Base-by-base conservation (phyloP, 2,329 filamentous ascomycete genomes). In the Malbranchea zuffiana region DNA sequence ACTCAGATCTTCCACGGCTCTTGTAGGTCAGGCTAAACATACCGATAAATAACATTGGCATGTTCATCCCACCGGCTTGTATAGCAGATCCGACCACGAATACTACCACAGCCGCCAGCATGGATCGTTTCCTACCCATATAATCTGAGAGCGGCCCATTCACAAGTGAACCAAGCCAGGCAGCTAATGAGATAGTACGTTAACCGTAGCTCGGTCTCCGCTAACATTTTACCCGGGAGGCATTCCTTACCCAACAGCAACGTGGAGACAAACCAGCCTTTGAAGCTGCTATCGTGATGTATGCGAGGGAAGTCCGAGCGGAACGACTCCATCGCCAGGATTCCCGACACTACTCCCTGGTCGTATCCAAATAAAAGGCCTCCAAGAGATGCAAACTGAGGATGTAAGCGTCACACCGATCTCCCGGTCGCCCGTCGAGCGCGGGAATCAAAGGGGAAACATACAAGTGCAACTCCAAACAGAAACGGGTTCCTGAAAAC, bases 261-360 rank as follows among this genome's bases (percentile, higher is more conserved):
- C 2, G 62, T 66, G 4, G 69, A 69, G 2, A 70, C 66, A 35
- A 71, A 69, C 67, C 68, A 71, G 20, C 67, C 68, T 42, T 70
- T 68, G 51, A 68, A 68, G 7, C 60, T 48, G 40, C 57, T 63
- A 40, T 70, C 64, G 0, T 55, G 39, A 32, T 59, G 64, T 11
- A 68, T 55, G 5, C 54, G 50, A 10, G 63, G 65, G 27, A 61
- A 57, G 10, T 50, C 45, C 19, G 57, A 57, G 3, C 50, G 59
- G 40, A 69, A 68, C 3, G 55, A 60, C 41, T 66, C 56, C 65
- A 69, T 69, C 0, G 55, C 60, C 19, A 68, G 48, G 1, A 68
- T 59, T n/a, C 62, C 63, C 1, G 62, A 66, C 5, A 69, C 55
- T 11, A 69, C 66, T 3, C 66, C 67, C 34, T 70, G 67, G 37